phyloP scores from a whole-genome alignment of 176 grass and related monocot genomes.

The maize (Zea mays) region DNA sequence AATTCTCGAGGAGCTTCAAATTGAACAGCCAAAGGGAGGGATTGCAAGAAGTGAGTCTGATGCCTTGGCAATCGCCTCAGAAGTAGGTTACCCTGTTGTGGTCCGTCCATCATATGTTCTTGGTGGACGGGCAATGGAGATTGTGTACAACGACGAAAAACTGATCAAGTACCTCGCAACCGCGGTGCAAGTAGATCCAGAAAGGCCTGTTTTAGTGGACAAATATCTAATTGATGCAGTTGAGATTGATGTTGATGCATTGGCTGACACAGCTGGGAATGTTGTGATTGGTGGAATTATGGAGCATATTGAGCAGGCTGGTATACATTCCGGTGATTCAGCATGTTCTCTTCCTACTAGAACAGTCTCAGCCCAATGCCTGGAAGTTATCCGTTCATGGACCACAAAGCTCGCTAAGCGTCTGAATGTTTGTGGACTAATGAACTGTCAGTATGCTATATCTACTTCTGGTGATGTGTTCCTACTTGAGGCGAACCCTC shows the following conservation, averaged over 20 bases:
- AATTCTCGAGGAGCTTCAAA: slow-evolving; percentile 85
- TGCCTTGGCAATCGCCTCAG: slow-evolving; percentile 79
- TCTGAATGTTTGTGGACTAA: slow-evolving; percentile 87
- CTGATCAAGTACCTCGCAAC: slow-evolving; percentile 84
- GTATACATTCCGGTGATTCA: slow-evolving; percentile 96
- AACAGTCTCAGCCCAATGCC: slow-evolving; percentile 68
- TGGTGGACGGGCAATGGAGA: slow-evolving; percentile 97
- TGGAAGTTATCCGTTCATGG: slow-evolving; percentile 83
- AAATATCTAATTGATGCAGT: slow-evolving; percentile 91
- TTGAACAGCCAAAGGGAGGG: slow-evolving; percentile 90
- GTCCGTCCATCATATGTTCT: slow-evolving; percentile 93
- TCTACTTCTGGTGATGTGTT: slow-evolving; percentile 83
- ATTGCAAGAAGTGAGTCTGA: slow-evolving; percentile 91
- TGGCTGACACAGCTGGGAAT: slow-evolving; percentile 76
- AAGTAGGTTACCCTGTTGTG: slow-evolving; percentile 92
- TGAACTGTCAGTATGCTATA: slow-evolving; percentile 99
- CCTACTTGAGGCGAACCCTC: slow-evolving; percentile 92
- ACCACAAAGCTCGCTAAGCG: slow-evolving; percentile 76
- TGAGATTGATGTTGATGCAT: slow-evolving; percentile 97
- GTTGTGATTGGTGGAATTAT: slow-evolving; percentile 99
- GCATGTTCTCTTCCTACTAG: slow-evolving; percentile 96
- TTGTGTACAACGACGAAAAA: slow-evolving; percentile 94
- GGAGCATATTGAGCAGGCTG: slow-evolving; percentile 99
- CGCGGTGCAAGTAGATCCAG: slow-evolving; percentile 97
- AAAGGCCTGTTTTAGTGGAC: slow-evolving; percentile 83